phyloP scores from a whole-genome alignment of 345 rosid species.

The Brassica juncea region DNA sequence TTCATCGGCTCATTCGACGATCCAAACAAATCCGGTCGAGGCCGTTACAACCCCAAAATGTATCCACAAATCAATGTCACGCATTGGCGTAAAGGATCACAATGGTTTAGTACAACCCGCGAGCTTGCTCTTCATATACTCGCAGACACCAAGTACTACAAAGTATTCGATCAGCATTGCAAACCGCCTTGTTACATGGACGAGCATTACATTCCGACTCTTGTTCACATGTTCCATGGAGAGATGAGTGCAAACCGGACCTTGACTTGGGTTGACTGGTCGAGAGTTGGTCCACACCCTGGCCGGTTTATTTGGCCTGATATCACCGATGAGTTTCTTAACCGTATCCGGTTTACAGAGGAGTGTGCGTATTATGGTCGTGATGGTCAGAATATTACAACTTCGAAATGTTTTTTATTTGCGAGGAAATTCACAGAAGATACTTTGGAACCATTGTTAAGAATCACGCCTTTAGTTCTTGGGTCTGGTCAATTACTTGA shows the following conservation, averaged over 20 bases:
- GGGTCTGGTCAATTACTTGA: conserved; percentile 42
- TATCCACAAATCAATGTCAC: conserved; percentile 54
- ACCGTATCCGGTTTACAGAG: conserved; percentile 43
- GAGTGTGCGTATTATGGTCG: conserved; percentile 56
- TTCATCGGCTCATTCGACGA: conserved; percentile 53
- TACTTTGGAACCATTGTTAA: conserved; percentile 56
- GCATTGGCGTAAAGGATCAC: conserved; percentile 81
- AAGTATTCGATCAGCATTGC: conserved; percentile 47
- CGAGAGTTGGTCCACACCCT: conserved; percentile 67
- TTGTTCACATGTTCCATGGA: conserved; percentile 43
- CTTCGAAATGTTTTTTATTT: conserved; percentile 50
- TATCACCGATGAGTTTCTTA: conserved; percentile 55
- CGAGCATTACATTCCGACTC: conserved; percentile 74
- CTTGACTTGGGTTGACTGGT: conserved; percentile 75
- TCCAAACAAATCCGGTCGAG: conserved; percentile 51
- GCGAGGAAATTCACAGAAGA: conserved; percentile 63
- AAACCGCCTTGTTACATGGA: conserved; percentile 64
- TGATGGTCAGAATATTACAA: conserved; percentile 17
- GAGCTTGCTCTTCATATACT: conserved; percentile 50
- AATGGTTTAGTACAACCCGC: conserved; percentile 70
- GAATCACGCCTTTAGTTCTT: conserved; percentile 54
- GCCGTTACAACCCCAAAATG: conserved; percentile 66
- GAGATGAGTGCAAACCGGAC: conserved; percentile 52
- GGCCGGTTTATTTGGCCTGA: conserved; percentile 48
- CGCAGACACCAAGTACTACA: conserved; percentile 49